Percentiles rank a stretch among this genome's conserved stretches.
Evolutionary conservation across 139 green algal species (phyloP).

Genomic region (Chlorella ohadii): DNA sequence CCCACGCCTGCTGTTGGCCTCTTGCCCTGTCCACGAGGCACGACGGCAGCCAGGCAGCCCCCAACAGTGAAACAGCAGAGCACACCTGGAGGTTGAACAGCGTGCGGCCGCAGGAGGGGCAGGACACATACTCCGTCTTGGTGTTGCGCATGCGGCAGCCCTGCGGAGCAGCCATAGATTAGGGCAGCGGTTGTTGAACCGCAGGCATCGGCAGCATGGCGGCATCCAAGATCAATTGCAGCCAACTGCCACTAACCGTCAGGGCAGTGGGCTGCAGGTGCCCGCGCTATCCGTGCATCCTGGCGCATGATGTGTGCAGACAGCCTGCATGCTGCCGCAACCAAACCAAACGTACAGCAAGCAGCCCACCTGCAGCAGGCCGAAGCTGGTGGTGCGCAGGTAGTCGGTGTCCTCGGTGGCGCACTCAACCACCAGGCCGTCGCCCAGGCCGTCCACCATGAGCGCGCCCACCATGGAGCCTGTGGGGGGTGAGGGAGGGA

Average conservation of each 20-base stretch:
- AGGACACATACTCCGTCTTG: constrained; percentile 99
- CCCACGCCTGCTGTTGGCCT: no score
- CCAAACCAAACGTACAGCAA: not conserved
- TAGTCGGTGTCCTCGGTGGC: constrained; percentile 84
- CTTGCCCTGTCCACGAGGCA: no score
- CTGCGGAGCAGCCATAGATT: constrained; percentile 46
- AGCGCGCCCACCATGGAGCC: constrained; percentile 79
- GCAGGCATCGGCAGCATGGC: not conserved
- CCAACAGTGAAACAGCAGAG: no score
- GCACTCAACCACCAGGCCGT: constrained; percentile 91
- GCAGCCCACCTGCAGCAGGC: constrained; percentile 90
- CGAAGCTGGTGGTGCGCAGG: constrained; percentile 93
- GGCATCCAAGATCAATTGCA: no score
- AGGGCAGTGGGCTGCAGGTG: no score
- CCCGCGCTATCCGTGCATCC: no score
- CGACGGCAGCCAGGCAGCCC: not conserved
- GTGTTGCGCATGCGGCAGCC: constrained; percentile 97
- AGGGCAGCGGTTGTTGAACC: not conserved
- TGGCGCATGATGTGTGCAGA: no score
- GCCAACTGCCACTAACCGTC: no score
- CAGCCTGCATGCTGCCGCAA: not conserved
- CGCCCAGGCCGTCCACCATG: constrained; percentile 96
- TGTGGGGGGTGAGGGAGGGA: not conserved
- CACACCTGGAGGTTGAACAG: constrained; percentile 91
- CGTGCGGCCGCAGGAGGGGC: constrained; percentile 96